phyloP scores from a whole-genome alignment of 192 early-diverging fungal genomes.

The Paraglomus brasilianum region DNA sequence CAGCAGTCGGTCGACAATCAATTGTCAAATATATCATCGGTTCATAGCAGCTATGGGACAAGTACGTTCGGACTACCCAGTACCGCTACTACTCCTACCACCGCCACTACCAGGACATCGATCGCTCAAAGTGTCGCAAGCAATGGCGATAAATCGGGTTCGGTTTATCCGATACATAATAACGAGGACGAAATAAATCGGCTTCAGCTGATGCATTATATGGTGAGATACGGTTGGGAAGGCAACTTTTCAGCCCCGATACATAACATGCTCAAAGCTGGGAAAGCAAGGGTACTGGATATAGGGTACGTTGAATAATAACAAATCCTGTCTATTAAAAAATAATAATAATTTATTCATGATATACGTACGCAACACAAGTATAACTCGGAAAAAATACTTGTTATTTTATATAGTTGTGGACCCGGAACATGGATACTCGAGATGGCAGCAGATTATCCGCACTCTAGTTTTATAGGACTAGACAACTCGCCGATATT shows the following conservation, averaged over 20 bases:
- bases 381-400: too few relatives aligned
- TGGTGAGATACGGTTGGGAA: constrained; percentile 47
- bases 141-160: constrained; percentile 3
- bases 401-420: not conserved
- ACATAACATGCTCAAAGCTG: not conserved
- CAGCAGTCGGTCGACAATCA: too few relatives aligned
- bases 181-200: constrained; percentile 55
- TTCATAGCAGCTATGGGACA: too few relatives aligned
- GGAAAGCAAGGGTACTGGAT: not conserved
- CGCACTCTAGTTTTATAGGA: constrained; percentile 47
- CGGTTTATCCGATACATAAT: constrained; percentile 49
- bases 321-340: too few relatives aligned
- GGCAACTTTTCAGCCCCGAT: constrained; percentile 31
- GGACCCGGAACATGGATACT: constrained; percentile 38
- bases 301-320: not conserved
- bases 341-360: too few relatives aligned
- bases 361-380: too few relatives aligned
- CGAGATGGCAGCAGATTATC: constrained; percentile 51
- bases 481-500: constrained; percentile 49
- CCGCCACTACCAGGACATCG: too few relatives aligned
- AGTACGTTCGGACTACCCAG: too few relatives aligned
- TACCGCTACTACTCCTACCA: too few relatives aligned
- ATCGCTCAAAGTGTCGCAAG: too few relatives aligned
- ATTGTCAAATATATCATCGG: too few relatives aligned
- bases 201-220: constrained; percentile 51